Base-by-base conservation (phyloP, 148 eudicot species). In the Chenopodium berlandieri region DNA sequence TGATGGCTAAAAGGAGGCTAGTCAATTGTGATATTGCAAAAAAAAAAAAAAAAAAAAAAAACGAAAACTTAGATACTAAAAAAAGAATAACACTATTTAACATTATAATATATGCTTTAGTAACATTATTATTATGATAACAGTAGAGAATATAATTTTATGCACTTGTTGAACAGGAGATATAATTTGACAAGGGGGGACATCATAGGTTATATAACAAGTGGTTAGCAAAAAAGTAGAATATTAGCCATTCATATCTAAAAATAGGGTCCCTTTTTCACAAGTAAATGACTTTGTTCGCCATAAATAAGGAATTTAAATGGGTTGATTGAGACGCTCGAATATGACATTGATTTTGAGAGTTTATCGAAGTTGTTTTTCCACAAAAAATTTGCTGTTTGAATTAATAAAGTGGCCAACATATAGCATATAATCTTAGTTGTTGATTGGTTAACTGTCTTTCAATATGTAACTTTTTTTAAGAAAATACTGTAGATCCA, bases 221-320 rank as follows among this genome's bases (percentile, higher is more conserved):
- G 85, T 79, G 82, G 85, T 56, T 37, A 69, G 9, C 82, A 83
- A 68, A 79, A 56, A 79, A 75, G 76, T 75, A 67, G 70, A 79
- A 83, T 75, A 67, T 75, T 27, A 77, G 85, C 85, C 85, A 79
- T 79, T 52, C 76, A 80, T 78, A 25, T 73, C 52, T 56, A 14
- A 56, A n/a, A 31, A 67, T n/a, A 54, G 78, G 82, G 67, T 7
- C 79, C 81, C 58, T 71, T 25, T 65, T n/a, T 25, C 27, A 46
- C 47, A 63, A 48, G 58, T 32, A 63, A 64, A 40, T 32, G 60
- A 65, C 19, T 3, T 68, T 76, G 48, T 13, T 31, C 46, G 22
- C 52, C 84, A 37, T 83, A 69, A 50, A 50, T 46, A 14, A 11
- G 67, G 30, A 65, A 32, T 64, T 32, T 52, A 64, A 83, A 73